Evolutionary conservation across 345 rosid genomes (phyloP).

Genomic region (Raphanus sativus): DNA sequence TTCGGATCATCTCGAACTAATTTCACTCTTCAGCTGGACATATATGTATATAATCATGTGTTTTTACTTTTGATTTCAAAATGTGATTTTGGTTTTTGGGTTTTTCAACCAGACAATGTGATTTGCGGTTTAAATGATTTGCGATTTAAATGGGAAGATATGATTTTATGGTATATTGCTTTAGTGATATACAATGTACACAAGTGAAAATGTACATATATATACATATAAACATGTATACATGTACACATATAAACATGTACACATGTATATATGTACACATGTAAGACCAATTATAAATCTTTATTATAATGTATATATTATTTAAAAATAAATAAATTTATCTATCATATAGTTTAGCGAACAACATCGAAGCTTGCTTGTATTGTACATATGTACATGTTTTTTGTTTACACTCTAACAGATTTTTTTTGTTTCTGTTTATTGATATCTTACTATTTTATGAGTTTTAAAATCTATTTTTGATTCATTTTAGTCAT

Average conservation of each 20-base stretch:
- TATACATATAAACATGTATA: too few relatives aligned
- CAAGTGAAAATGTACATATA: too few relatives aligned
- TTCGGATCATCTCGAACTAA: not conserved
- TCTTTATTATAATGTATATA: not conserved
- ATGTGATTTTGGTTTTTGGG: too few relatives aligned
- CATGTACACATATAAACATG: not conserved
- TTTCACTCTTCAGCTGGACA: not conserved
- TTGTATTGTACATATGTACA: not conserved
- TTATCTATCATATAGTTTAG: not conserved
- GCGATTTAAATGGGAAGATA: not conserved
- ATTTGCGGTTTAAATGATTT: too few relatives aligned
- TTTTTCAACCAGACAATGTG: too few relatives aligned
- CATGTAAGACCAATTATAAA: not conserved
- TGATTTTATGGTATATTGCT: not conserved
- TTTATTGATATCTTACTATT: not conserved
- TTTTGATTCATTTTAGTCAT: not conserved
- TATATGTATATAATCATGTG: not conserved
- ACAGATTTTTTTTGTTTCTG: not conserved
- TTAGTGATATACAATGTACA: not conserved
- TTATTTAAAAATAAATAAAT: not conserved
- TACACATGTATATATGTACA: not conserved
- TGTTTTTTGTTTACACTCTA: not conserved
- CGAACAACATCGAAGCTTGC: not conserved
- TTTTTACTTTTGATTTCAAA: too few relatives aligned
- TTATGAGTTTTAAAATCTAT: not conserved